Base-by-base conservation (phyloP, 805 yeast species). In the Pichia paraexigua region DNA sequence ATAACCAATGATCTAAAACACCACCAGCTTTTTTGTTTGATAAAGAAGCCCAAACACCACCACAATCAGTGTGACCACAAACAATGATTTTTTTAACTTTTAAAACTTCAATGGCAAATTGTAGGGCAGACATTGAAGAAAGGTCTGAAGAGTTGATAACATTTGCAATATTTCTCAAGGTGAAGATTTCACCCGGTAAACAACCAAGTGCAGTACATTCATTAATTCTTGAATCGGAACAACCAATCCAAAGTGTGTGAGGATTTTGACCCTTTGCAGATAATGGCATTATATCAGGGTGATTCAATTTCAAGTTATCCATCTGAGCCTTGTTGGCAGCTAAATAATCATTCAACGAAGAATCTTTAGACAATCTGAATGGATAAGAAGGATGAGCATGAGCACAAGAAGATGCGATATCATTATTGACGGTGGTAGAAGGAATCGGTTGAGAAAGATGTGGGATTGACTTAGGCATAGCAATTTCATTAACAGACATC, bases 11-110 rank as follows among this genome's bases (percentile, higher is more conserved):
- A 60, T 83, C 88, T 58, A 91, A 70, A 12, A 78, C 79, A 28
- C 85, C 82, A 35, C 90, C 90, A 35, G 83, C 72, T 58, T 76
- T 76, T 60, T 81, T 78, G 52, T 79, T 73, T 2, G 83, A 75
- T 46, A 91, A 69, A 10, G 90, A 81, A 22, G 95, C 89, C 80
- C 87, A 81, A 47, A 88, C 80, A 30, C 97, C 97, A 47, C 96
- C 97, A 74, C 98, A 91, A 67, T 88, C 95, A 32, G 94, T 85
- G 69, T 91, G 98, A 4, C 97, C 98, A 69, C 96, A 87, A 7
- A 91, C 85, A 50, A 91, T 76, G 48, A 91, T 81, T 63, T 87
- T 88, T 57, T 75, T 77, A 41, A 92, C 95, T 62, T 86, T 85
- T 54, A 91, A 74, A 15, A 84, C 88, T 58, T 87, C 90, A 58